Evolutionary conservation across 441 rosid species (phyloP).

Genomic region (Arabidopsis hybrid): DNA sequence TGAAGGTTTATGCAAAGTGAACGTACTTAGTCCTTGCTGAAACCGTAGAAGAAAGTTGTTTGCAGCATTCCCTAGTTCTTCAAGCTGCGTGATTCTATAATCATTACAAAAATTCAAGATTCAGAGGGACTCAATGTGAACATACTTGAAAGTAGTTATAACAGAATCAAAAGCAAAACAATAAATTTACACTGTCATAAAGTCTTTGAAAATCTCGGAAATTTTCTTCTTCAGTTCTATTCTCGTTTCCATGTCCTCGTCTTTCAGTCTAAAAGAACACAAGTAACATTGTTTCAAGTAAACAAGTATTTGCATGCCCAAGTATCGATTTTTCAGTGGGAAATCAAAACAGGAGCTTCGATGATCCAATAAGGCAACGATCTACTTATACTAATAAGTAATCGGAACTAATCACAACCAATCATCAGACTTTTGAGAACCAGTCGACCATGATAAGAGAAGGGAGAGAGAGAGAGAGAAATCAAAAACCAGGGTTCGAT

Average conservation of each 20-base stretch:
- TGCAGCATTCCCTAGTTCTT: conserved; percentile 63
- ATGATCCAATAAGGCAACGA: not conserved
- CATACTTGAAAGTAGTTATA: not conserved
- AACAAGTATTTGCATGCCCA: too few relatives aligned
- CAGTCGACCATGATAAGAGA: too few relatives aligned
- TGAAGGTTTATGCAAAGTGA: conserved; percentile 22
- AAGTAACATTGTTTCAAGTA: conserved; percentile 18
- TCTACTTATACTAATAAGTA: not conserved
- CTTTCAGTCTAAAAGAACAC: conserved; percentile 34
- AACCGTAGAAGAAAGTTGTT: conserved; percentile 61
- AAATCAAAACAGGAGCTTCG: not conserved
- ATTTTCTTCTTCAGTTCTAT: conserved; percentile 47
- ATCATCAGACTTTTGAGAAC: not conserved
- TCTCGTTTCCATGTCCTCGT: conserved; percentile 42
- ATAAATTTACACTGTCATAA: conserved; percentile 58
- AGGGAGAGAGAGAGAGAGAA: too few relatives aligned
- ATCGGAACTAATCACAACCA: not conserved
- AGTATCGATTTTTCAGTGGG: too few relatives aligned
- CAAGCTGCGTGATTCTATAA: conserved; percentile 68
- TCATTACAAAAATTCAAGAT: not conserved
- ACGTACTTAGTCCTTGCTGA: conserved; percentile 72
- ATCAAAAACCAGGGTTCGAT: not conserved
- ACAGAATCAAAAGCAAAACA: not conserved
- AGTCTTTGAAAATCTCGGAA: conserved; percentile 56
- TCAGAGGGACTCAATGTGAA: not conserved